A percentile compares a stretch with the other conserved stretches of the same genome.
These are phyloP conservation scores for Pseudocercospora cruenta DNA, from an alignment of 2,329 filamentous ascomycete species.

Conservation along the genomic window DNA sequence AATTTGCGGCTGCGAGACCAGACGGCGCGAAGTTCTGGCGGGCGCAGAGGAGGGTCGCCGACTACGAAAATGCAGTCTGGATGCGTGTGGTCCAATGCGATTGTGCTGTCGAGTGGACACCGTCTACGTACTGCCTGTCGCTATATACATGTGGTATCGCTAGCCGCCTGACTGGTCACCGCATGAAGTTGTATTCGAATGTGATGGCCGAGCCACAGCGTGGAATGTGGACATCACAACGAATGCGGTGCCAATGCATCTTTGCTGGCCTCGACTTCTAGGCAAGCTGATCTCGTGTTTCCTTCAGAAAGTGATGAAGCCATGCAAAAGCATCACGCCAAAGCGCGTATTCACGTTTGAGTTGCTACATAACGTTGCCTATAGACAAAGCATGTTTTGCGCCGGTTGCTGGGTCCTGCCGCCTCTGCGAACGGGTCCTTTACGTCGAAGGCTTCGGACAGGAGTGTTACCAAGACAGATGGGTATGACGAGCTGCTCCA, in stretches of 20 bases:
- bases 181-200: conserved; percentile 6
- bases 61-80: neutral
- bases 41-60: neutral
- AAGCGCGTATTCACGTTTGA: neutral
- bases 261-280: neutral
- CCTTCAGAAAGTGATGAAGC: neutral
- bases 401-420: conserved; percentile 1
- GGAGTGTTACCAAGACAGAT: neutral
- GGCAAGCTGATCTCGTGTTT: neutral
- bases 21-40: neutral
- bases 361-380: neutral
- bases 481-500: neutral
- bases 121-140: neutral
- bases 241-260: neutral
- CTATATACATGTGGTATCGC: neutral
- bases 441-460: neutral
- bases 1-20: neutral
- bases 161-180: conserved; percentile 4
- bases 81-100: neutral
- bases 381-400: neutral
- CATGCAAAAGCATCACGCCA: neutral
- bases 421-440: neutral
- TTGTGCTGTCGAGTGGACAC: neutral
- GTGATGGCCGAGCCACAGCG: conserved; percentile 1
- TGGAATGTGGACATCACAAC: conserved; percentile 3